phyloP scores from a whole-genome alignment of 164 flowering plant genomes.

The Liriodendron chinense region DNA sequence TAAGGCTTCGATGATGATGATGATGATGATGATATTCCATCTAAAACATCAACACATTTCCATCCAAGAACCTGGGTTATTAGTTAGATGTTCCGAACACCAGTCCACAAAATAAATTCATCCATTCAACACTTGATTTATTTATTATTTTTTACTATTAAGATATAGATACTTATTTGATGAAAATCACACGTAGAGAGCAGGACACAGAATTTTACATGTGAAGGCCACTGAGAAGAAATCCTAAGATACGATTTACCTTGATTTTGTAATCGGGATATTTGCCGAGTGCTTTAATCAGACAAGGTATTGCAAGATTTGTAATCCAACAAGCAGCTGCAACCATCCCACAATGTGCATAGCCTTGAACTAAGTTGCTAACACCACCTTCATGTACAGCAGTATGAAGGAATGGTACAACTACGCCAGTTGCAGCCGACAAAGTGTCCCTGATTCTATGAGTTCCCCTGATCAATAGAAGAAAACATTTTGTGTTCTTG shows the following conservation, averaged over 20 bases:
- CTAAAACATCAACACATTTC: too few relatives aligned
- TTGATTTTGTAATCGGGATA: slow-evolving; percentile 73
- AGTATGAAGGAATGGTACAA: slow-evolving; percentile 94
- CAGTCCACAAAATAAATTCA: too few relatives aligned
- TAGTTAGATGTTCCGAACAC: too few relatives aligned
- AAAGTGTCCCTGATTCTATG: slow-evolving; percentile 96
- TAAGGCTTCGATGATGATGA: too few relatives aligned
- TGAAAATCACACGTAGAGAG: not conserved
- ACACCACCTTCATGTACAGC: slow-evolving; percentile 90
- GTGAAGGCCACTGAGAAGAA: not conserved
- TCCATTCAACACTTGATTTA: not conserved
- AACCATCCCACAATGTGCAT: slow-evolving; percentile 99
- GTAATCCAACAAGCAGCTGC: slow-evolving; percentile 99
- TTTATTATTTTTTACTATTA: too few relatives aligned
- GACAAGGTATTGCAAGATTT: slow-evolving; percentile 81
- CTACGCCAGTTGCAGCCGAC: slow-evolving; percentile 96
- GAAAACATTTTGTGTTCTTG: slow-evolving; percentile 54
- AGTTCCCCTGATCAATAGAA: slow-evolving; percentile 89
- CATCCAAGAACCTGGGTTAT: too few relatives aligned
- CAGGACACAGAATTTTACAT: not conserved
- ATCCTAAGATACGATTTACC: slow-evolving; percentile 35
- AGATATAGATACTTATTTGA: too few relatives aligned
- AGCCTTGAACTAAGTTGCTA: slow-evolving; percentile 81
- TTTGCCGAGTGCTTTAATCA: slow-evolving; percentile 51
- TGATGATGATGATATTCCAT: too few relatives aligned